Base-by-base conservation (phyloP, 75 land plant species). In the Pseudotsuga menziesii region DNA sequence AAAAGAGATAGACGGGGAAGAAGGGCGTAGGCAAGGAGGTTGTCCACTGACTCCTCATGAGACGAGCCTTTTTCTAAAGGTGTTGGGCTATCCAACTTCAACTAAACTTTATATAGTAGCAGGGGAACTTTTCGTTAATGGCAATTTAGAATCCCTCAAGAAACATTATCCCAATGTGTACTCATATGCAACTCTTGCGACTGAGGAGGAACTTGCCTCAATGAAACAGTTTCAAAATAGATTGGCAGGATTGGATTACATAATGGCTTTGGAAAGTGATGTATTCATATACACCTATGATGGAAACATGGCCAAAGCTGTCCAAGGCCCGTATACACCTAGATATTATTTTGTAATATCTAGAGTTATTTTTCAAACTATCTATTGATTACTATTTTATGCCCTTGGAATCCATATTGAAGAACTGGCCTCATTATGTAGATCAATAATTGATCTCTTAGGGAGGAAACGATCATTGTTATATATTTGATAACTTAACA, bases 31-130 rank as follows among this genome's bases (percentile, higher is more conserved):
- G 66, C 60, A 60, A 54, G 88, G 88, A 4, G 86, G 86, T n/a
- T 86, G 86, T 61, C 88, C 88, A 19, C 71, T 86, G 35, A 86
- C 88, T 41, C 88, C 88, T 11, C 82, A 77, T 35, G 88, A 86
- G 70, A 83, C 77, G 57, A 82, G 62, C n/a, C 70, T 86, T 58
- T n/a, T 83, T 41, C 44, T 83, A 8, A 86, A 83, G 56, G 88
- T 72, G 4, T 54, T 86, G 29, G 88, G 85, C 6, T 86, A 86
- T 55, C 82, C 79, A 8, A 59, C 82, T 17, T 57, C 72, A 15
- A 83, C 85, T 16, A 72, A 80, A 25, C 80, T 86, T 32, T 83
- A 86, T 78, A 77, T 86, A 36, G 88, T 55, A 15, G 88, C n/a
- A n/a, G n/a, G n/a, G n/a, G n/a, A n/a, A n/a, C n/a, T n/a, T n/a